Conservation (phyloP, 225 moss, liverwort and hornwort species). For the Bryum argenteum region DNA sequence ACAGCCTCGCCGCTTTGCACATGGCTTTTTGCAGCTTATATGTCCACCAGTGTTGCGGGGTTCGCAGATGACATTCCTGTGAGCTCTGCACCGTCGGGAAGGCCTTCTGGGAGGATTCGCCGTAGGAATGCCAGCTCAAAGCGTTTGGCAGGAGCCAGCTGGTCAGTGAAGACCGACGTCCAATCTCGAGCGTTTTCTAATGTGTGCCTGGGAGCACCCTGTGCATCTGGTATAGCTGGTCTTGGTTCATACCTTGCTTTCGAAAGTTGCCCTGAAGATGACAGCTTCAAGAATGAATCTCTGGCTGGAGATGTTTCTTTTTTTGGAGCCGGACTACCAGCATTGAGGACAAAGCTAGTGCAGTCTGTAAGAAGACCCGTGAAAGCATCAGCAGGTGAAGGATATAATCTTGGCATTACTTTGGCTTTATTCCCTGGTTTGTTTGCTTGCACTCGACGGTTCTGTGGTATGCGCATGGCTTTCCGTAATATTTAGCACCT, state of each 20-base stretch:
- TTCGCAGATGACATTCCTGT: slow-evolving; percentile 47
- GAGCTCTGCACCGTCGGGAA: slow-evolving; percentile 52
- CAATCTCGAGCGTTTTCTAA: slow-evolving; percentile 48
- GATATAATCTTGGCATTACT: slow-evolving; percentile 10
- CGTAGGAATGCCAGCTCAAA: slow-evolving; percentile 56
- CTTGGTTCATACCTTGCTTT: slow-evolving; percentile 45
- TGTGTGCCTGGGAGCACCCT: slow-evolving; percentile 55
- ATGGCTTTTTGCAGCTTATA: slow-evolving; percentile 58
- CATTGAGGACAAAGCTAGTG: slow-evolving; percentile 39
- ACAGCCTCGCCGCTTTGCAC: slow-evolving; percentile 54
- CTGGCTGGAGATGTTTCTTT: slow-evolving; percentile 55
- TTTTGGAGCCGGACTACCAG: slow-evolving; percentile 46
- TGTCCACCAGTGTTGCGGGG: slow-evolving; percentile 48
- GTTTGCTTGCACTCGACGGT: no score
- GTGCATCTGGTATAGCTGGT: slow-evolving; percentile 58
- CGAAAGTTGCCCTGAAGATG: slow-evolving; percentile 51
- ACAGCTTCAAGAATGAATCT: slow-evolving; percentile 39
- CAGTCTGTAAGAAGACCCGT: slow-evolving; percentile 34
- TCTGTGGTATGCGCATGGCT: slow-evolving; percentile 4
- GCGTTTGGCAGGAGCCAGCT: slow-evolving; percentile 54
- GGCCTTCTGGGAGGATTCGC: slow-evolving; percentile 55
- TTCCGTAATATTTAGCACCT: slow-evolving; percentile 6
- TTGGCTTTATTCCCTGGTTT: not conserved
- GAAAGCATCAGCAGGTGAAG: slow-evolving; percentile 47
- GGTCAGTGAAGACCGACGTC: slow-evolving; percentile 43